A percentile compares a stretch with the other conserved stretches of the same genome.
These are phyloP conservation scores for Austropuccinia psidii DNA, from an alignment of 1,284 basidiomycete genomes.

Conservation along the genomic window DNA sequence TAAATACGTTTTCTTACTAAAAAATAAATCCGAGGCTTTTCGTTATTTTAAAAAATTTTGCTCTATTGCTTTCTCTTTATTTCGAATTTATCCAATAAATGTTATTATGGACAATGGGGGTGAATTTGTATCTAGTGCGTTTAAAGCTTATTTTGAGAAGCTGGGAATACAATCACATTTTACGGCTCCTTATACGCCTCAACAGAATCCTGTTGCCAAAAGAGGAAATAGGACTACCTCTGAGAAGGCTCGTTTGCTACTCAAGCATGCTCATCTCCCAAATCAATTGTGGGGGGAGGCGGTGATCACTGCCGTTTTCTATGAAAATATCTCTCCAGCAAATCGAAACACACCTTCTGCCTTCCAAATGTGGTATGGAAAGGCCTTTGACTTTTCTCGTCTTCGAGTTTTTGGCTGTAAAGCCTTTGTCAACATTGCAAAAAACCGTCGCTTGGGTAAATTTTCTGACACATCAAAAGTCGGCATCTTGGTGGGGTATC, in stretches of 20 bases:
- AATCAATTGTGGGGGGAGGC: constrained; percentile 47
- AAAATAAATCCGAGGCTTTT: constrained; percentile 22
- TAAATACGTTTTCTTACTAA: not conserved
- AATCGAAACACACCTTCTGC: not conserved
- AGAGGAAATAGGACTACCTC: constrained; percentile 45
- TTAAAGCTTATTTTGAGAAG: constrained; percentile 42
- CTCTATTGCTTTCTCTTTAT: constrained; percentile 41
- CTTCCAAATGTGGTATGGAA: not conserved
- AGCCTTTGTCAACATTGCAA: not conserved
- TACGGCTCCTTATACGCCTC: constrained; percentile 48
- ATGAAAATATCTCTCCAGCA: constrained; percentile 47
- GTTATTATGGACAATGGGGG: constrained; percentile 47
- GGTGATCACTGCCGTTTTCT: constrained; percentile 44
- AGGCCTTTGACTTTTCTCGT: not conserved
- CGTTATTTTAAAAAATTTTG: constrained; percentile 45
- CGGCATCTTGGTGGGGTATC: not conserved
- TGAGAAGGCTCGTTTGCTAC: constrained; percentile 43
- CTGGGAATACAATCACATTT: constrained; percentile 46
- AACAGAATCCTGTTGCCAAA: constrained; percentile 47
- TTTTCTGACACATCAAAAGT: not conserved
- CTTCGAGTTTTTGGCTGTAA: constrained; percentile 10
- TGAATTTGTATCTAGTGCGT: constrained; percentile 43
- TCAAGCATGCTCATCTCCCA: constrained; percentile 43
- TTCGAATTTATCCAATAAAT: constrained; percentile 45
- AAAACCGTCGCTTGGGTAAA: not conserved